These are phyloP conservation scores for Fusarium annulatum DNA, from an alignment of 2,329 filamentous ascomycete genomes.

Conservation along the genomic window DNA sequence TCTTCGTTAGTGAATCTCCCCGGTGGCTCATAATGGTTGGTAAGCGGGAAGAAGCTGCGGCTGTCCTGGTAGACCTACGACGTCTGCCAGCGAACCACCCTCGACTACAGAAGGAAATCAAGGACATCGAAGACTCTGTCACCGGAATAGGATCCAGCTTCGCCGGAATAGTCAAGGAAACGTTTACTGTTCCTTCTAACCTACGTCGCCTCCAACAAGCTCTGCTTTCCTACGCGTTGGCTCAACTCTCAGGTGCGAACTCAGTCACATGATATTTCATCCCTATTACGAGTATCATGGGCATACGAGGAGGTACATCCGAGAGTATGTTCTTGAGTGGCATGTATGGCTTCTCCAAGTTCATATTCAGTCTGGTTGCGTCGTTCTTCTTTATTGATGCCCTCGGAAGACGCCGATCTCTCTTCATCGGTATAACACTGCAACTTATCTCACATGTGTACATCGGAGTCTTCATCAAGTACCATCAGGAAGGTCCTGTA, in stretches of 20 bases:
- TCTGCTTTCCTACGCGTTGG: not conserved
- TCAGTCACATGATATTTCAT: not conserved
- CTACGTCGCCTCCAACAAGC: not conserved
- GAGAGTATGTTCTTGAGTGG: not conserved
- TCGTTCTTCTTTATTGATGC: not conserved
- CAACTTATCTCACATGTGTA: not conserved
- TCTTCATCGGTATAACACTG: not conserved
- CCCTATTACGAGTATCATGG: not conserved
- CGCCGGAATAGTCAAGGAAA: not conserved
- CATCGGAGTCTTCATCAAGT: not conserved
- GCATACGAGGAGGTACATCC: not conserved
- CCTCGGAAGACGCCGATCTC: not conserved
- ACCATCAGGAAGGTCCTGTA: not conserved
- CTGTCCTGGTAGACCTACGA: not conserved
- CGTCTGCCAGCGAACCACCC: not conserved
- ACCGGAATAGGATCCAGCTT: not conserved
- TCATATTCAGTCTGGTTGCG: not conserved
- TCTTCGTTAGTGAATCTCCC: not conserved
- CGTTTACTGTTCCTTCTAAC: not conserved
- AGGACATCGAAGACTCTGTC: not conserved
- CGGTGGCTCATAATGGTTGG: not conserved
- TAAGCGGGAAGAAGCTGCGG: not conserved
- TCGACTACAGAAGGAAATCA: not conserved
- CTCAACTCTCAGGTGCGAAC: not conserved
- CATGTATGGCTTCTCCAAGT: not conserved